Conservation (phyloP, 1,284 basidiomycete genomes). For the Xerocomus amazonicus region DNA sequence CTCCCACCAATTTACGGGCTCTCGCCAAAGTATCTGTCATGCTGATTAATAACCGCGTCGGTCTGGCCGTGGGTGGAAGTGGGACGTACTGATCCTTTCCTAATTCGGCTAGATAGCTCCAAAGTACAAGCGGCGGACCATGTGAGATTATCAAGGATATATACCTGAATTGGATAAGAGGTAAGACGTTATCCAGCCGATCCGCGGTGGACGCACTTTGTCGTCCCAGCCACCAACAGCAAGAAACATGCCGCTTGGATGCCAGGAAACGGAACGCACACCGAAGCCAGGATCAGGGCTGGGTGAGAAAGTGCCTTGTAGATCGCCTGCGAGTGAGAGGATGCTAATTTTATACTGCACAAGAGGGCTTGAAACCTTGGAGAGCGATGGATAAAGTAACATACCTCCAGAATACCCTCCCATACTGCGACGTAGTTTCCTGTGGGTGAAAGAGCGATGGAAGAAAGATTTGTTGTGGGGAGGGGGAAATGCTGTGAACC, state of each 20-base stretch:
- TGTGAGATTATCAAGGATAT: slow-evolving; percentile 74
- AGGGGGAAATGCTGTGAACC: slow-evolving; percentile 70
- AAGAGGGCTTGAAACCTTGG: neutral
- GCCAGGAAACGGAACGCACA: slow-evolving; percentile 73
- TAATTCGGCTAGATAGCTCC: slow-evolving; percentile 54
- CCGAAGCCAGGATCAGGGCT: slow-evolving; percentile 77
- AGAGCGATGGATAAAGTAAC: slow-evolving; percentile 12
- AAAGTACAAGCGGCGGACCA: slow-evolving; percentile 73
- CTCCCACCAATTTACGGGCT: slow-evolving; percentile 77
- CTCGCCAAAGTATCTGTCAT: slow-evolving; percentile 70
- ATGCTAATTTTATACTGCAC: slow-evolving; percentile 77
- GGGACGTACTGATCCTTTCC: slow-evolving; percentile 52
- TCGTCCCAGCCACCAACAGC: slow-evolving; percentile 83
- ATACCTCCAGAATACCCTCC: slow-evolving; percentile 78
- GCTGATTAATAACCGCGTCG: neutral
- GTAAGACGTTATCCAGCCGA: neutral
- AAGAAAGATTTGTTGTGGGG: slow-evolving; percentile 71
- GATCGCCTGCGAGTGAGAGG: slow-evolving; percentile 67
- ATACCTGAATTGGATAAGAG: slow-evolving; percentile 45
- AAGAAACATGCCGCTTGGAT: slow-evolving; percentile 76
- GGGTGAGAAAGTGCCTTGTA: slow-evolving; percentile 67
- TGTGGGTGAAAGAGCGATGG: slow-evolving; percentile 76
- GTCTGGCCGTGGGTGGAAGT: neutral
- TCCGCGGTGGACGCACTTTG: slow-evolving; percentile 47
- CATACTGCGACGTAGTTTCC: slow-evolving; percentile 79